phyloP scores from a whole-genome alignment of 805 yeast genomes.

The Nakazawaea pomicola region DNA sequence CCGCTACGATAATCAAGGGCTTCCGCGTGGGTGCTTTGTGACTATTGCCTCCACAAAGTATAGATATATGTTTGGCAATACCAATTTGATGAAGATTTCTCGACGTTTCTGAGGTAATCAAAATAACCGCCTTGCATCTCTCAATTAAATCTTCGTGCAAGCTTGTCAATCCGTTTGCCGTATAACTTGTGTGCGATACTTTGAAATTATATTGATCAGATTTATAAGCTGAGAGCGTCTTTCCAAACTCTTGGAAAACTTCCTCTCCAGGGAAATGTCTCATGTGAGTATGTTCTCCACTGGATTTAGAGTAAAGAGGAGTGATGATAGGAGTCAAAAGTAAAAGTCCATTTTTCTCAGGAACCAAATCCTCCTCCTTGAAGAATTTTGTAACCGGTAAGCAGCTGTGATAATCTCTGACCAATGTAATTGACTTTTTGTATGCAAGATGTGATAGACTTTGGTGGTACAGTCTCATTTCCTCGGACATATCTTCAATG shows the following conservation, averaged over 20 bases:
- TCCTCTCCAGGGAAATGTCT: slow-evolving; percentile 36
- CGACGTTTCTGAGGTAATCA: slow-evolving; percentile 53
- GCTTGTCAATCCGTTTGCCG: slow-evolving; percentile 51
- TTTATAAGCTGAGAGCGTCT: slow-evolving; percentile 33
- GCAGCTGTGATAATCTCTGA: slow-evolving; percentile 46
- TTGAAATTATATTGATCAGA: slow-evolving; percentile 29
- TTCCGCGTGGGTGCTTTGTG: slow-evolving; percentile 30
- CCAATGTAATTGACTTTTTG: slow-evolving; percentile 45
- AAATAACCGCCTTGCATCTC: slow-evolving; percentile 44
- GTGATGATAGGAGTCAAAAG: slow-evolving; percentile 30
- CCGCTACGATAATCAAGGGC: slow-evolving; percentile 55
- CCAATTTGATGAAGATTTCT: slow-evolving; percentile 60
- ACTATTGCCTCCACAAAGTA: slow-evolving; percentile 42
- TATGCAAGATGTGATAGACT: slow-evolving; percentile 41
- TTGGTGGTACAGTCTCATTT: slow-evolving; percentile 37
- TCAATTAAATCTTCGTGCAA: slow-evolving; percentile 51
- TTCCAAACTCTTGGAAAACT: slow-evolving; percentile 48
- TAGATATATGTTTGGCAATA: slow-evolving; percentile 50
- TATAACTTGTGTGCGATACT: slow-evolving; percentile 53
- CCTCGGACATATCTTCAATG: slow-evolving; percentile 24
- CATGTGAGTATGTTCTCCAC: background rate
- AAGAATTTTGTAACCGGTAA: slow-evolving; percentile 43
- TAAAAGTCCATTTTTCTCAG: slow-evolving; percentile 21
- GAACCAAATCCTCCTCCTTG: slow-evolving; percentile 17
- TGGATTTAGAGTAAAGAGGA: slow-evolving; percentile 22